Base-by-base conservation (phyloP, 2,329 filamentous ascomycete genomes). In the Neobulgaria alba region DNA sequence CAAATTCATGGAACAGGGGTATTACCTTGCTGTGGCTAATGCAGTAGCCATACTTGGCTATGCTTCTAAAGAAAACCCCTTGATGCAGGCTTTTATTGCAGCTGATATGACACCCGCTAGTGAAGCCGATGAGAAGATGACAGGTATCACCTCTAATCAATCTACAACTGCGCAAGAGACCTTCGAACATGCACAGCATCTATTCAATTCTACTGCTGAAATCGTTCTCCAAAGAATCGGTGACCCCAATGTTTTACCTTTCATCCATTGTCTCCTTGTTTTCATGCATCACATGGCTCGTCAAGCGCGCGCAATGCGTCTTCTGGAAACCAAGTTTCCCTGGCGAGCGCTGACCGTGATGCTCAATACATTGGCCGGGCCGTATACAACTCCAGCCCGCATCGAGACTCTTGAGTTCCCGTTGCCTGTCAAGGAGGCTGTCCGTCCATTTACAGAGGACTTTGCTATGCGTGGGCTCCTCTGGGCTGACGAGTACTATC, bases 1-100 rank as follows among this genome's bases (percentile, higher is more conserved):
- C 12, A 59, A 52, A 17, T 54, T 56, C 31, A 67, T 67, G 52
- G 66, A 70, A 29, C 66, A 70, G 49, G 69, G 67, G 0, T 73
- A 75, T 14, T 68, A 74, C 33, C 71, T 82, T 19, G 74, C 69
- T 0, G 68, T 82, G 2, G 64, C 73, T 4, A 61, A 61, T 31
- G 44, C 41, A 15, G 51, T 60, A 23, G 54, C 56, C 0, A 48
- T 61, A 35, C 45, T 58, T 20, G 52, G 52, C 3, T 60, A 55
- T 45, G 57, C 51, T 3, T 43, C 51, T 0, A 49, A 55, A 20
- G 56, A 56, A 0, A 60, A 55, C 42, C 8, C 46, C 3, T 21
- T 57, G 1, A 58, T 59, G 50, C 48, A 47, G 34, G 38, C 43
- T 7, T 51, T 56, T 3, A 36, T 41, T 3, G 39, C 44, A 10